These are phyloP conservation scores for Juglanconis oblonga DNA, from an alignment of 2,329 filamentous ascomycete species.

Conservation along the genomic window DNA sequence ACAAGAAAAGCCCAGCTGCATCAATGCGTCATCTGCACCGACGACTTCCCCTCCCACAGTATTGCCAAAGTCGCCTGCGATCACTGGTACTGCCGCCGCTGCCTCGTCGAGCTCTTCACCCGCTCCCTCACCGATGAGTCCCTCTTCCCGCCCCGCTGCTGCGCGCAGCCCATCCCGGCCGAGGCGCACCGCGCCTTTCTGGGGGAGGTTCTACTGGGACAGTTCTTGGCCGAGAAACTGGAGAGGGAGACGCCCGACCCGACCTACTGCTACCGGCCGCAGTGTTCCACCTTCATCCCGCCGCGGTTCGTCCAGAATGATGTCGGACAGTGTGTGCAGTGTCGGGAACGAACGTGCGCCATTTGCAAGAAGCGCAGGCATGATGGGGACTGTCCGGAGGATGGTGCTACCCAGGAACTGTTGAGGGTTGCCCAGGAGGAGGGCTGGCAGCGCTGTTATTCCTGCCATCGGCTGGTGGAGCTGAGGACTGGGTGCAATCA, in stretches of 20 bases:
- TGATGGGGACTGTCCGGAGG: slow-evolving; percentile 43
- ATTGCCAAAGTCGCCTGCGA: neutral
- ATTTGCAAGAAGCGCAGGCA: slow-evolving; percentile 49
- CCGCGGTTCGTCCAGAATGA: slow-evolving; percentile 27
- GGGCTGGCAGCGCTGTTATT: slow-evolving; percentile 50
- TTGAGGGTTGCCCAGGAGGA: slow-evolving; percentile 37
- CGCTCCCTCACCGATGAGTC: neutral
- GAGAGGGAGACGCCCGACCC: slow-evolving; percentile 47
- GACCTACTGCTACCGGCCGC: slow-evolving; percentile 46
- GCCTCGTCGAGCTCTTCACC: neutral
- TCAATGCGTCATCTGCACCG: neutral
- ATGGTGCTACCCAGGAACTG: slow-evolving; percentile 37
- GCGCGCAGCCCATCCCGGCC: neutral
- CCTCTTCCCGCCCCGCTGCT: neutral
- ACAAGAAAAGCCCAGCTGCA: neutral
- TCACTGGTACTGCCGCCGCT: slow-evolving; percentile 7
- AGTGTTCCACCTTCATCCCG: slow-evolving; percentile 47
- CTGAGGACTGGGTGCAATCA: slow-evolving; percentile 51
- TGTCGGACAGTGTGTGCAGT: slow-evolving; percentile 40
- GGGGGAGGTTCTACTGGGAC: slow-evolving; percentile 26
- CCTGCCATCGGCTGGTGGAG: slow-evolving; percentile 47
- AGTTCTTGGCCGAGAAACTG: slow-evolving; percentile 42
- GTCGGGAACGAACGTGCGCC: slow-evolving; percentile 43
- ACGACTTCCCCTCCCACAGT: neutral
- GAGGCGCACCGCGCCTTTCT: slow-evolving; percentile 30